Conservation (phyloP, 2,329 filamentous ascomycete genomes). For the Eutypella sp. region DNA sequence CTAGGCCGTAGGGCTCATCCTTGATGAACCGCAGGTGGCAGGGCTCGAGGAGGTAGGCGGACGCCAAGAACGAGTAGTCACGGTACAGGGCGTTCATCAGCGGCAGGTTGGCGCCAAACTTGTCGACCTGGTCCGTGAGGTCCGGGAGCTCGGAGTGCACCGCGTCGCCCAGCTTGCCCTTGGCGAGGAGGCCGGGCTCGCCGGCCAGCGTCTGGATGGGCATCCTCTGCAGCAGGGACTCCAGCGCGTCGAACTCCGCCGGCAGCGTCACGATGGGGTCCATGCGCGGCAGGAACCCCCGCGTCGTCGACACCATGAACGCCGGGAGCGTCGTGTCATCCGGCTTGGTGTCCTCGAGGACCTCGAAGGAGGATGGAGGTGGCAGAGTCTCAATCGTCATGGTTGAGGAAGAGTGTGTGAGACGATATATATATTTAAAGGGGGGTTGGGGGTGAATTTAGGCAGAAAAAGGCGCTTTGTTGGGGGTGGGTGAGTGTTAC, state of each 20-base stretch:
- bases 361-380: slow-evolving; percentile 42
- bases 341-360: slow-evolving; percentile 59
- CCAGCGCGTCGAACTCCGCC: slow-evolving; percentile 65
- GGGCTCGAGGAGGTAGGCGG: slow-evolving; percentile 84
- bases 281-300: slow-evolving; percentile 69
- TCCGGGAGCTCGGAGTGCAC: slow-evolving; percentile 72
- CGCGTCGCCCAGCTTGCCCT: slow-evolving; percentile 67
- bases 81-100: slow-evolving; percentile 82
- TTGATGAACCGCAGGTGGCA: slow-evolving; percentile 72
- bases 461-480: background rate
- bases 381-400: slow-evolving; percentile 14
- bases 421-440: background rate
- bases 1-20: slow-evolving; percentile 74
- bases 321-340: slow-evolving; percentile 60
- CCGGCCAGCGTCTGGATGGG: slow-evolving; percentile 73
- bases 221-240: slow-evolving; percentile 39
- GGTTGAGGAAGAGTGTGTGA: background rate
- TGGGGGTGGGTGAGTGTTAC: background rate
- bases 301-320: slow-evolving; percentile 73
- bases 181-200: slow-evolving; percentile 70
- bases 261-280: slow-evolving; percentile 62
- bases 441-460: background rate
- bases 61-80: slow-evolving; percentile 88
- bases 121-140: slow-evolving; percentile 67
- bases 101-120: slow-evolving; percentile 67